These are phyloP conservation scores for Debaryomyces tyrocola DNA, from an alignment of 805 yeast genomes.

Conservation along the genomic window DNA sequence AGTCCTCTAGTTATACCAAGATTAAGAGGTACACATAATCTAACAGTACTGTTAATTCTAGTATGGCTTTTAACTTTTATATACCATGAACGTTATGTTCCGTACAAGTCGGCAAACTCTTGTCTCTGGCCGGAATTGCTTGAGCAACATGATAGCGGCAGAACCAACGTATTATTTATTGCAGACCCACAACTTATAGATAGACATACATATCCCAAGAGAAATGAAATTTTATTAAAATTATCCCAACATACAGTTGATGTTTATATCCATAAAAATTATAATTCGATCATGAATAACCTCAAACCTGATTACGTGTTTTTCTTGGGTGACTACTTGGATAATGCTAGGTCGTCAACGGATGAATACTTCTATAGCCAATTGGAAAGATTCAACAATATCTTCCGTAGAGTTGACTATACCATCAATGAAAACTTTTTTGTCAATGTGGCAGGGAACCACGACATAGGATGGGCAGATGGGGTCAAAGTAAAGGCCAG, in stretches of 20 bases:
- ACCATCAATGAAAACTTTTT: conserved; percentile 25
- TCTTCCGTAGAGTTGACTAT: conserved; percentile 23
- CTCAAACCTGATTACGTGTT: conserved; percentile 37
- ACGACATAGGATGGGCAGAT: conserved; percentile 92
- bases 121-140: conserved; percentile 34
- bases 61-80: conserved; percentile 32
- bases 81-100: conserved; percentile 33
- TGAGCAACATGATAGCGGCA: conserved; percentile 5
- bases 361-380: conserved; percentile 31
- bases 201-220: conserved; percentile 44
- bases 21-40: conserved; percentile 27
- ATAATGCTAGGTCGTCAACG: conserved; percentile 37
- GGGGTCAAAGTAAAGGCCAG: conserved; percentile 45
- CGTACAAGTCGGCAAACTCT: conserved; percentile 21
- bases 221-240: conserved; percentile 27
- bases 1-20: conserved; percentile 15
- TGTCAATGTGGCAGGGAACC: conserved; percentile 76
- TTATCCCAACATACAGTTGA: conserved; percentile 44
- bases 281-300: conserved; percentile 27
- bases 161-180: conserved; percentile 32
- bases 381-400: conserved; percentile 29
- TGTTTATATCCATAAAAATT: conserved; percentile 36
- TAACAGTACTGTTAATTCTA: conserved; percentile 20
- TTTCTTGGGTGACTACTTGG: conserved; percentile 44
- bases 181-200: conserved; percentile 49